Evolutionary conservation across 257 asterid genomes (phyloP), one percentile per base, ranked within the genome.

Genomic region (Solanum tacnaense): DNA sequence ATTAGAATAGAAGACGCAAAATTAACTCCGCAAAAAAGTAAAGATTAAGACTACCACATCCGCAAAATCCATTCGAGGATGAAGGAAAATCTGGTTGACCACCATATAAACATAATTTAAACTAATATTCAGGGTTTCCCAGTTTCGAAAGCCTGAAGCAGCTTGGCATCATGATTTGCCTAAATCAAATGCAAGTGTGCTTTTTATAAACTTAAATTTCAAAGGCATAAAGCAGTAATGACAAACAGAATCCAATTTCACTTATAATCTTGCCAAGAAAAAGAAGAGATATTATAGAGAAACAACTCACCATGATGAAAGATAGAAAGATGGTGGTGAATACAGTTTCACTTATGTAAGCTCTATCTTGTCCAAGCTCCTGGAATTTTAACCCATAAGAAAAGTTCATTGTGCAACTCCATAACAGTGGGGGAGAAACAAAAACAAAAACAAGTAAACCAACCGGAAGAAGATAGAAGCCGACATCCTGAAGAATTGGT

Each of bases 331-430:
- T 86, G 88, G 88, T 91, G 32, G 98, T 92, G 91, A 97, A 97
- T 72, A 97, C 96, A 52, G 94, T 93, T 92, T 97, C 99, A 82
- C 99, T 97, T 81, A 97, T 92, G 92, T 95, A 96, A 81, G 95
- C 98, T 89, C 87, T 96, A 35, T 96, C 98, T 88, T 86, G 92
- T 58, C 98, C 99, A 67, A 97, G 99, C 91, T 97, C 99, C 99
- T 97, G 88, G 86, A 93, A 60, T 86, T 88, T 86, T 89, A 81
- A 35, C 29, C 71, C 87, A 86, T 85, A 74, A 89, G 39, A 62
- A 87, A 79, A 73, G 76, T 76, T 78, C 68, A 84, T 34, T 46
- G 21, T 83, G 56, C 46, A 49, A 84, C 88, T 41, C 27, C 73
- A 78, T 44, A 68, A 71, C 25, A 46, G 36, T 23, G 27, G 13